Conservation (phyloP, 495 filamentous ascomycete species). For the Neurospora sp. region DNA sequence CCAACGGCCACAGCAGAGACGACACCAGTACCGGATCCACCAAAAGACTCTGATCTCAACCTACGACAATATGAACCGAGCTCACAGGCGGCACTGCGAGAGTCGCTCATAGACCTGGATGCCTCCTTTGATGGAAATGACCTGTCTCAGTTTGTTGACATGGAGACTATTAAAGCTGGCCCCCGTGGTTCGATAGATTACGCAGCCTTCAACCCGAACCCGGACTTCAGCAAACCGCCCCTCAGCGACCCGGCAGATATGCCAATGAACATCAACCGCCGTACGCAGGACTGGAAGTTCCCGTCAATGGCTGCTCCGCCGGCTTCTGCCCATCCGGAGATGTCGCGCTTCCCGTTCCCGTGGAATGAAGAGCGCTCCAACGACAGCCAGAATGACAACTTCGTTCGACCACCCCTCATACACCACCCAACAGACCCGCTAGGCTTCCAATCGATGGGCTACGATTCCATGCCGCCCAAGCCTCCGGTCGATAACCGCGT, state of each 20-base stretch:
- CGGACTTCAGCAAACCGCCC: slow-evolving; percentile 37
- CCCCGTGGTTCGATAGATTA: slow-evolving; percentile 34
- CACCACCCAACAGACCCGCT: slow-evolving; percentile 42
- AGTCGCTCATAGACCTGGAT: slow-evolving; percentile 51
- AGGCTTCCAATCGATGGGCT: slow-evolving; percentile 32
- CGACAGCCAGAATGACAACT: slow-evolving; percentile 2
- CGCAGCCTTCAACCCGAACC: slow-evolving; percentile 24
- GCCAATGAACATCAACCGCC: slow-evolving; percentile 32
- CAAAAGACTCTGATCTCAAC: slow-evolving; percentile 40
- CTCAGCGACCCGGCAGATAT: slow-evolving; percentile 39
- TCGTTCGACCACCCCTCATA: slow-evolving; percentile 34
- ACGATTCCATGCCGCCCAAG: slow-evolving; percentile 21
- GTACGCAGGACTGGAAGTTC: slow-evolving; percentile 55
- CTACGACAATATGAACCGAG: slow-evolving; percentile 33
- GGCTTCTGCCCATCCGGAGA: slow-evolving; percentile 40
- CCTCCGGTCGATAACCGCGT: slow-evolving; percentile 23
- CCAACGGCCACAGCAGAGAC: slow-evolving; percentile 8
- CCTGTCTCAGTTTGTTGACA: slow-evolving; percentile 45
- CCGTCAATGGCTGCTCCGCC: slow-evolving; percentile 38
- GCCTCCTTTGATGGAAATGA: slow-evolving; percentile 35
- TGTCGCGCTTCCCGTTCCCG: slow-evolving; percentile 39
- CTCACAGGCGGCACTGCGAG: slow-evolving; percentile 37
- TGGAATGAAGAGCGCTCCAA: slow-evolving; percentile 24
- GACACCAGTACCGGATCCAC: not conserved
- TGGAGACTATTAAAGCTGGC: slow-evolving; percentile 48